Evolutionary conservation across 306 rosid genomes (phyloP), one percentile per base, ranked within the genome.

Genomic region (Luffa aegyptiaca): DNA sequence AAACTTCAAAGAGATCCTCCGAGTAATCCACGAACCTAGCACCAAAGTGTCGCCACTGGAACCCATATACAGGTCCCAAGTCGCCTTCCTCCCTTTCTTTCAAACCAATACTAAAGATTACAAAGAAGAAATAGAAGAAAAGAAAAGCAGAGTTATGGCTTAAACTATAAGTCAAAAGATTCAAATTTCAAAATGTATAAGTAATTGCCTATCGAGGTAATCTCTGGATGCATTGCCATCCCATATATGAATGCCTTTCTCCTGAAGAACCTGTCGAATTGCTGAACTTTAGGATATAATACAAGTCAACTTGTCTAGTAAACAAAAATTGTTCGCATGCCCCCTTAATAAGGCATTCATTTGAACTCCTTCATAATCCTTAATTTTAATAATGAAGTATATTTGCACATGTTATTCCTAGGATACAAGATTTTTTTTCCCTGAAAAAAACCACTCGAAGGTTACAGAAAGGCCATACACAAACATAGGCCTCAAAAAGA

Each of bases 21-120:
- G 49, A 35, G 13, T 39, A 70, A 80, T 79, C 77, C 69, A 86
- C 95, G 75, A 83, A 95, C 99, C 90, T 91, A 39, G 97, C 97
- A 78, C 99, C 99, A 77, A 93, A 95, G 84, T 95, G 97, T 78
- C 99, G 92, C 99, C 99, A 93, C 82, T 95, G 97, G 78, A 95
- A 95, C 59, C 99, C 99, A 83, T 95, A 95, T 53, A 95, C 91
- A 42, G 99, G 97, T 79, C 99, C 99, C 78, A 95, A 88, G 92
- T 95, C 99, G 36, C 97, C 98, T 82, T 90, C 96, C 87, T 91
- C 94, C 88, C 95, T 88, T 56, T 89, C 94, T 74, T 79, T 85
- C 89, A 95, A 89, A 82, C 96, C 97, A 79, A 95, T 85, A 72
- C 99, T 95, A 92, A 55, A 42, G 80, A 79, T 49, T 42, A 76